Conservation (phyloP, 345 rosid genomes). For the Erodium maritimum region DNA sequence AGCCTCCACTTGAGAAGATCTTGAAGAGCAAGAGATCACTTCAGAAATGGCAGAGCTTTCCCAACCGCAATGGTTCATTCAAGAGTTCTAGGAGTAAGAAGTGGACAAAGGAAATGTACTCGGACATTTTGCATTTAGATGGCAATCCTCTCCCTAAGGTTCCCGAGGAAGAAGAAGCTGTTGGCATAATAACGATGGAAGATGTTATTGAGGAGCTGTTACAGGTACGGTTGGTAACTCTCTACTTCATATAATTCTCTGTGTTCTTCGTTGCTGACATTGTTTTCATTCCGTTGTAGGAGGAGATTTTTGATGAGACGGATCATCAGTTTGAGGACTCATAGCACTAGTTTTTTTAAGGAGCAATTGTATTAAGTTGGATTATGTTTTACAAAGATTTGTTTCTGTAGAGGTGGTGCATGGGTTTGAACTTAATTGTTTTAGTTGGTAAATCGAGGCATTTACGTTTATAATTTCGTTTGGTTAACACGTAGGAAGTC, state of each 20-base stretch:
- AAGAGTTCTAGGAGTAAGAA: constrained; percentile 49
- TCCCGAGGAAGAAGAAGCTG: constrained; percentile 82
- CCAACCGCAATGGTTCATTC: constrained; percentile 29
- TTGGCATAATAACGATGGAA: constrained; percentile 95
- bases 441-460: too few species aligned
- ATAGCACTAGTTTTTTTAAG: constrained; percentile 13
- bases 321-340: constrained; percentile 76
- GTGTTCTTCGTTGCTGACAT: background rate
- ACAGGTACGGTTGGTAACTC: constrained; percentile 31
- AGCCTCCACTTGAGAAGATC: constrained; percentile 31
- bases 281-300: constrained; percentile 26
- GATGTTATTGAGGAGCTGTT: constrained; percentile 96
- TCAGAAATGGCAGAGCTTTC: constrained; percentile 81
- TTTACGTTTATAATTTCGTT: too few species aligned
- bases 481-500: too few species aligned
- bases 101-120: constrained; percentile 61
- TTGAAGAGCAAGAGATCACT: constrained; percentile 50
- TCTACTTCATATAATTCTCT: background rate
- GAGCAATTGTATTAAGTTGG: too few species aligned
- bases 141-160: constrained; percentile 54
- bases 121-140: constrained; percentile 60
- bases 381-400: background rate
- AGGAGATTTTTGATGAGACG: constrained; percentile 92
- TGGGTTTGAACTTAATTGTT: too few species aligned
- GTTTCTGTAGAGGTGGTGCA: too few species aligned